Evolutionary conservation across 192 early-diverging fungal species (phyloP), one percentile per base, ranked within the genome.

Genomic region (Linnemannia elongata): DNA sequence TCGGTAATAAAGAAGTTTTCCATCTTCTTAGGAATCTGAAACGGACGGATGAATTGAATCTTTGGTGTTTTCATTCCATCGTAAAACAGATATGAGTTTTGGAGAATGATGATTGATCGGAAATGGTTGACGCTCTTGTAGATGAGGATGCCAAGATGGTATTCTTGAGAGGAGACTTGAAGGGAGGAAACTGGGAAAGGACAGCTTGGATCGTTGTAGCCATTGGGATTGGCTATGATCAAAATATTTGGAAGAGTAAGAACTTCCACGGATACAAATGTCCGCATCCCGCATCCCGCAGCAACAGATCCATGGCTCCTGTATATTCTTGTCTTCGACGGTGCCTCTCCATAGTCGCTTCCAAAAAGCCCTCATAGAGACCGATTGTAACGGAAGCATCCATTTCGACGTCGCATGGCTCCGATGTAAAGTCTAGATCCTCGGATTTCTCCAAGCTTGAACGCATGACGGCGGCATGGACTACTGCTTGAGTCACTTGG

Each of bases 81-180:
- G 30, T 80, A 80, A 33, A 73, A 74, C 3, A 80, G 13, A 13
- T 24, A 38, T 7, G 39, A 12, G 38, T 42, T 54, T 38, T 80
- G 27, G 39, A 74, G 57, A n/a, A 80, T 74, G 22, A 44, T 35
- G 36, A 57, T 68, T 24, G 72, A 80, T 55, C 79, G 63, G 41
- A 80, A 80, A 36, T 80, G 72, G 3, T 17, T 15, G 13, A 39
- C 72, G 42, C 60, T 80, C 38, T 72, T 57, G 60, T 74, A 80
- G 13, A 80, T 80, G 27, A 80, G 27, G 1, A 54, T 57, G 9
- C 71, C 70, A 63, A 80, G 79, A 33, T 66, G 30, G 41, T 69
- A 77, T 60, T 77, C 60, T 6, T 42, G 30, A 17, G n/a, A 24
- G 12, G 38, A 22, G 39, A 77, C 20, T 24, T 22, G 68, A 9